phyloP scores from a whole-genome alignment of 257 asterid species.

The Capsicum pubescens region DNA sequence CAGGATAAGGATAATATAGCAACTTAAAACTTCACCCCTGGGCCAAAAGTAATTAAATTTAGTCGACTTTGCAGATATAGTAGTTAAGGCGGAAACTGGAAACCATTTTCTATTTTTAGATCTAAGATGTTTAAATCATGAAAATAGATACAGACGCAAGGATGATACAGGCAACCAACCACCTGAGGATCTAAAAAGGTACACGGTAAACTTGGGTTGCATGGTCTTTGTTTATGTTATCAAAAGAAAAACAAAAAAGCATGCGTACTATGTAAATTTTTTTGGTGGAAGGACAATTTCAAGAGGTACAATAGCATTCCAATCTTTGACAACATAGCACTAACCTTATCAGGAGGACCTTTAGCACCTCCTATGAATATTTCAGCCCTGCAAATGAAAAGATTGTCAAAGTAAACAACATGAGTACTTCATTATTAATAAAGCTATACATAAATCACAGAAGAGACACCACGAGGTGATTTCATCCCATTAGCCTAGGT shows the following conservation, averaged over 20 bases:
- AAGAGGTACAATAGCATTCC: not conserved
- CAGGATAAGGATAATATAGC: no score
- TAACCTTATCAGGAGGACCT: conserved; percentile 94
- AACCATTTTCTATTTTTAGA: not conserved
- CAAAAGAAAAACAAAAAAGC: not conserved
- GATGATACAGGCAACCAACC: conserved; percentile 1
- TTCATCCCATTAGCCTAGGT: not conserved
- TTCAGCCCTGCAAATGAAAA: conserved; percentile 81
- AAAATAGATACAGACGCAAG: not conserved
- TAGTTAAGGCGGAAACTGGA: not conserved
- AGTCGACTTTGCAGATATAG: not conserved
- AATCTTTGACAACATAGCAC: conserved; percentile 28
- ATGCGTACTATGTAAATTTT: not conserved
- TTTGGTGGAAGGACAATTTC: conserved; percentile 16
- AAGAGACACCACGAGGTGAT: not conserved
- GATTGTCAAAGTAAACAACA: not conserved
- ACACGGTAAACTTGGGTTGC: not conserved
- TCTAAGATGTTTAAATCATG: not conserved
- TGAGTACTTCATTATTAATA: not conserved
- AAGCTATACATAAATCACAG: not conserved
- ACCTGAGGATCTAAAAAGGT: not conserved
- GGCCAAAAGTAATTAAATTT: not conserved
- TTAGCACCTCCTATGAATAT: conserved; percentile 83
- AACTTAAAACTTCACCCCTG: not conserved
- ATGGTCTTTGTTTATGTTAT: conserved; percentile 15